Percentiles rank a stretch among this genome's conserved stretches.
These are phyloP conservation scores for Atkinsonella hypoxylon DNA, from an alignment of 2,329 filamentous ascomycete species.

Conservation along the genomic window DNA sequence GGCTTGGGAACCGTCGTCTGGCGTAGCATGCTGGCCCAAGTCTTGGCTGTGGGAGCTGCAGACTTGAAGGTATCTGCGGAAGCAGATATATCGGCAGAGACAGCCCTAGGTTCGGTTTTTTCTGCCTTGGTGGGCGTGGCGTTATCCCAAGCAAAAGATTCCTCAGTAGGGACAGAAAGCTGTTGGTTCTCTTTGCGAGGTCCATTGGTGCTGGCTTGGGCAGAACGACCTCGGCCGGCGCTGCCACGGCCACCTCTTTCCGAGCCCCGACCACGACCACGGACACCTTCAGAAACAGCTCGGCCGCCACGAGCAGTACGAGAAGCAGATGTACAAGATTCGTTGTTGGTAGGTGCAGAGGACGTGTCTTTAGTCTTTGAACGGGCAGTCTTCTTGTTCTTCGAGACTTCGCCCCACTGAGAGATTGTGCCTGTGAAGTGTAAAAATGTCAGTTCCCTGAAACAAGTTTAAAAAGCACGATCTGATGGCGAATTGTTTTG, in stretches of 20 bases:
- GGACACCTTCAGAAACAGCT: constrained; percentile 46
- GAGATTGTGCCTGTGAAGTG: constrained; percentile 54
- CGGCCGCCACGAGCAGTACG: constrained; percentile 49
- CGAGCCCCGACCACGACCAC: constrained; percentile 49
- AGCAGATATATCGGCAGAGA: constrained; percentile 20
- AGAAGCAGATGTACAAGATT: constrained; percentile 29
- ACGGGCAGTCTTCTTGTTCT: constrained; percentile 65
- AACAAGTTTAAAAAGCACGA: too few species aligned
- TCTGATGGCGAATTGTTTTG: too few species aligned
- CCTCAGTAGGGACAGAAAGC: constrained; percentile 56
- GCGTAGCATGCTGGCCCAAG: constrained; percentile 67
- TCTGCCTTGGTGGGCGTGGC: constrained; percentile 24
- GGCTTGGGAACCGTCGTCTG: constrained; percentile 46
- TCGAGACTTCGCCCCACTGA: constrained; percentile 76
- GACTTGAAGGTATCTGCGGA: constrained; percentile 26
- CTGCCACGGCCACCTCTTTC: constrained; percentile 48
- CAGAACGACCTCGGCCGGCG: constrained; percentile 48
- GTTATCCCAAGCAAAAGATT: constrained; percentile 43
- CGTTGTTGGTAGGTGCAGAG: constrained; percentile 36
- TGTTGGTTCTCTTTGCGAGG: constrained; percentile 42
- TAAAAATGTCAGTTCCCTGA: constrained; percentile 8
- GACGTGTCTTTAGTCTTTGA: constrained; percentile 58
- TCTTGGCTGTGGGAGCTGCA: constrained; percentile 36
- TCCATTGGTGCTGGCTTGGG: constrained; percentile 47
- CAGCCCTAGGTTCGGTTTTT: constrained; percentile 22